Conservation (phyloP, 176 grass and related monocot species). For the Eragrostis nindensis region DNA sequence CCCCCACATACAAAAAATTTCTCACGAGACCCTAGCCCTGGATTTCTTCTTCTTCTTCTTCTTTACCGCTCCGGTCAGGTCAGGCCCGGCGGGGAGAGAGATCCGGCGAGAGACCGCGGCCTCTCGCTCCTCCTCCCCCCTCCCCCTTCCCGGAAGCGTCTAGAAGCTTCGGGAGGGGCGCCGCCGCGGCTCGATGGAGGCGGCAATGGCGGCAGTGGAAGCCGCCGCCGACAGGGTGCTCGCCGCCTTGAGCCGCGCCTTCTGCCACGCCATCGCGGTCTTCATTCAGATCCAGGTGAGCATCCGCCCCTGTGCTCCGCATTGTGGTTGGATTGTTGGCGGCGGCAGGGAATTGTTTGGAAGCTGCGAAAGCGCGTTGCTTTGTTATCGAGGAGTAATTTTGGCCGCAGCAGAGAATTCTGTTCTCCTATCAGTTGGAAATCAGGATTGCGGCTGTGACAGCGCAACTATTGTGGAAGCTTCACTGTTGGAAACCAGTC, state of each 20-base stretch:
- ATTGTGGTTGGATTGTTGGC: conserved; percentile 23
- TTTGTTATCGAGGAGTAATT: conserved; percentile 20
- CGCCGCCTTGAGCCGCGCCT: conserved; percentile 68
- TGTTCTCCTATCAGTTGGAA: neutral
- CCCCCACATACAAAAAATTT: conserved; percentile 29
- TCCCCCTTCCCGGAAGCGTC: neutral
- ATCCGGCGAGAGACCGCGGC: conserved; percentile 57
- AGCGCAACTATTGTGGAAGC: neutral
- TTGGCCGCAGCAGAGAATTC: conserved; percentile 6
- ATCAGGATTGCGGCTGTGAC: neutral
- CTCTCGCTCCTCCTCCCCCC: conserved; percentile 12
- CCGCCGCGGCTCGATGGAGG: conserved; percentile 11
- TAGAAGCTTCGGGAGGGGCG: conserved; percentile 49
- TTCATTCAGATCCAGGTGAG: conserved; percentile 98
- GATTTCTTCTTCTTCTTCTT: conserved; percentile 18
- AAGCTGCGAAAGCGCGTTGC: neutral
- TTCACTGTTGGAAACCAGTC: neutral
- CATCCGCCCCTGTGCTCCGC: neutral
- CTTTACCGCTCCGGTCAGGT: conserved; percentile 43
- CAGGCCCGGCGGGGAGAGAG: conserved; percentile 40
- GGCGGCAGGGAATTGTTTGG: conserved; percentile 23
- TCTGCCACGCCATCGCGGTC: conserved; percentile 67
- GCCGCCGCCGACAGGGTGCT: conserved; percentile 60
- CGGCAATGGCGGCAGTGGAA: conserved; percentile 74
- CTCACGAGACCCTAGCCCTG: conserved; percentile 34